These are phyloP conservation scores for Calcarisporium arbuscula DNA, from an alignment of 2,329 filamentous ascomycete genomes.

Conservation along the genomic window DNA sequence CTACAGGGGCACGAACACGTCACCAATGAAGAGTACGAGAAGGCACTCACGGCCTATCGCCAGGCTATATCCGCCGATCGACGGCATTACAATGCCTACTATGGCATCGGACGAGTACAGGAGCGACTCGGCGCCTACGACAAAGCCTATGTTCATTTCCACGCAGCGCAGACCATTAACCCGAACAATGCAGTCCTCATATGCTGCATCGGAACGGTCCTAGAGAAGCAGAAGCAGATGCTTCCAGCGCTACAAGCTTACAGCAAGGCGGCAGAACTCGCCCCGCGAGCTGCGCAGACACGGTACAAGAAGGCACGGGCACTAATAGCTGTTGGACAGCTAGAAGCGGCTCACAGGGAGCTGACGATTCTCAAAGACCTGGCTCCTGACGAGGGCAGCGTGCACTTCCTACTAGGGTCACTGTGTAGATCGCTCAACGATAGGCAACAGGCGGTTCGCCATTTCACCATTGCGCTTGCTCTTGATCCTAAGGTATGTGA, in stretches of 20 bases:
- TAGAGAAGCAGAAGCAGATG: slow-evolving; percentile 83
- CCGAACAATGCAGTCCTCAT: slow-evolving; percentile 89
- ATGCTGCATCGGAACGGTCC: slow-evolving; percentile 82
- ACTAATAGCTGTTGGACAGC: slow-evolving; percentile 66
- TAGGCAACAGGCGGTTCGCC: slow-evolving; percentile 75
- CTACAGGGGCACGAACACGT: slow-evolving; percentile 95
- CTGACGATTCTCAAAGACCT: slow-evolving; percentile 84
- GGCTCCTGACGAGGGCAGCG: slow-evolving; percentile 89
- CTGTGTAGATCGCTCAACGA: slow-evolving; percentile 69
- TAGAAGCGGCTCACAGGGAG: slow-evolving; percentile 71
- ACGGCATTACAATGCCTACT: slow-evolving; percentile 98
- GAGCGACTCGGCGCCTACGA: slow-evolving; percentile 88
- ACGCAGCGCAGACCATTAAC: slow-evolving; percentile 82
- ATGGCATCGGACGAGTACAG: slow-evolving; percentile 77
- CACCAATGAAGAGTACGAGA: slow-evolving; percentile 94
- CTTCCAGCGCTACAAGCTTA: slow-evolving; percentile 76
- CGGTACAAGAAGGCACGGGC: slow-evolving; percentile 90
- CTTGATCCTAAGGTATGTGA: slow-evolving; percentile 83
- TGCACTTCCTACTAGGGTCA: slow-evolving; percentile 89
- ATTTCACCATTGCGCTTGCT: slow-evolving; percentile 92
- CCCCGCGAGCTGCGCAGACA: slow-evolving; percentile 73
- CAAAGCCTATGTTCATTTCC: slow-evolving; percentile 86
- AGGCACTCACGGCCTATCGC: slow-evolving; percentile 81
- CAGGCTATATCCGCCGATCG: slow-evolving; percentile 78
- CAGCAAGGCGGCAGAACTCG: slow-evolving; percentile 72